Conservation (phyloP, 805 yeast genomes). For the Grigorovia transvaalensis region DNA sequence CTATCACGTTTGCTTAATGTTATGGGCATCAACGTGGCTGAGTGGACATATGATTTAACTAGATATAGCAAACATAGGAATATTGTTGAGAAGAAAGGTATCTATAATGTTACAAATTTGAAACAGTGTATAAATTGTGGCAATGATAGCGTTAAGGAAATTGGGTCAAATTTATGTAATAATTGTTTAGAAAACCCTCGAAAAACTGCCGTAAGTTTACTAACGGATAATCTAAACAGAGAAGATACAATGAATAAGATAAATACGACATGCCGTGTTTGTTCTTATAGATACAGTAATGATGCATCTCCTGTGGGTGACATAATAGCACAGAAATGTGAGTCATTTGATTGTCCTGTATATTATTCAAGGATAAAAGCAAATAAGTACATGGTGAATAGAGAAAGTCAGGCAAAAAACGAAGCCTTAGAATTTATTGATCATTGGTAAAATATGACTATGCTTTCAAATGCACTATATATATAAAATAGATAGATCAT, state of each 20-base stretch:
- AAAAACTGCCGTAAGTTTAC: not conserved
- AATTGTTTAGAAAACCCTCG: slow-evolving; percentile 11
- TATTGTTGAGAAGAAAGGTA: slow-evolving; percentile 2
- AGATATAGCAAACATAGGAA: slow-evolving; percentile 12
- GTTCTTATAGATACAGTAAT: slow-evolving; percentile 23
- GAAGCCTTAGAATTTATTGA: slow-evolving; percentile 11
- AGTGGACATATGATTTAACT: slow-evolving; percentile 72
- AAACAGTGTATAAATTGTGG: slow-evolving; percentile 14
- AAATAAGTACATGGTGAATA: slow-evolving; percentile 16
- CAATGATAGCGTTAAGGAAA: not conserved
- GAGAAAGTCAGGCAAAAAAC: slow-evolving; percentile 5
- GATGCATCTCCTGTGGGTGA: slow-evolving; percentile 23
- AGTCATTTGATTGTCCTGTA: slow-evolving; percentile 54
- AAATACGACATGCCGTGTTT: slow-evolving; percentile 29
- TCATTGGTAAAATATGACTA: slow-evolving; percentile 18
- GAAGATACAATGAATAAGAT: slow-evolving; percentile 18
- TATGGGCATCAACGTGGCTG: slow-evolving; percentile 66
- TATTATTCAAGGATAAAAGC: slow-evolving; percentile 45
- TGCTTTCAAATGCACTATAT: too few species aligned
- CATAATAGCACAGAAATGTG: slow-evolving; percentile 33
- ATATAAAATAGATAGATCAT: too few species aligned
- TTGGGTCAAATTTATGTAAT: not conserved
- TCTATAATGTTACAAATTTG: slow-evolving; percentile 3
- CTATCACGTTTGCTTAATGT: slow-evolving; percentile 72
- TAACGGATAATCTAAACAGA: slow-evolving; percentile 11